phyloP scores from a whole-genome alignment of 169 alveolate genomes.

The Eimeria zaria region DNA sequence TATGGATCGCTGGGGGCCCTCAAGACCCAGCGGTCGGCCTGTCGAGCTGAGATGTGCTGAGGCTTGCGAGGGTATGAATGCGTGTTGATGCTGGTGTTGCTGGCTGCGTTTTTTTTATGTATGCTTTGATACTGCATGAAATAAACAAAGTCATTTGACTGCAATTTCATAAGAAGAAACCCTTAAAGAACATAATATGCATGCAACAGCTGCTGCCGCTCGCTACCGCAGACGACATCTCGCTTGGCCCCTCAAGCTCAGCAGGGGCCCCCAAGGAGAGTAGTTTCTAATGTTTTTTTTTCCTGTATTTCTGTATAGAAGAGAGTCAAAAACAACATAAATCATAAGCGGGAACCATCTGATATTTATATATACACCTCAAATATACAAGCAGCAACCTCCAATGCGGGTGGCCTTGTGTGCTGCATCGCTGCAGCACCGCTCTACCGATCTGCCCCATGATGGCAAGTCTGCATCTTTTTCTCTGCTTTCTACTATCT shows the following conservation, averaged over 20 bases:
- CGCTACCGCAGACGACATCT: conserved; percentile 12
- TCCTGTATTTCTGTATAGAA: background rate
- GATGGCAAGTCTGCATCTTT: background rate
- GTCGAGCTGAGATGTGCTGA: background rate
- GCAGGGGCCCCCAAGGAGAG: background rate
- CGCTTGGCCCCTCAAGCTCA: background rate
- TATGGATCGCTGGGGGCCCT: background rate
- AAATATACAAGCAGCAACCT: background rate
- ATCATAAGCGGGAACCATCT: background rate
- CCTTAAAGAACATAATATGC: background rate
- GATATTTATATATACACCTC: background rate
- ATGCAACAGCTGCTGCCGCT: background rate
- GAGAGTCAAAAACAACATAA: background rate
- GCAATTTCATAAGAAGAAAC: background rate
- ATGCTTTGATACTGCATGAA: background rate
- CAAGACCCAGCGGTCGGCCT: background rate
- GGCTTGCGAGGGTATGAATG: background rate
- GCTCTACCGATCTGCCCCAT: background rate
- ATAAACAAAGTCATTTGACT: background rate
- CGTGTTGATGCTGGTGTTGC: background rate
- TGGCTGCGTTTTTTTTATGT: background rate
- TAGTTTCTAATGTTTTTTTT: background rate
- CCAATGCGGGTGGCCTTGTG: background rate
- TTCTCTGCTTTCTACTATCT: background rate
- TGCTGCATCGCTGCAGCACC: background rate